A percentile compares a stretch with the other conserved stretches of the same genome.
Evolutionary conservation across 1,284 basidiomycete genomes (phyloP).

Genomic region (Anthracocystis panici-leucophaei): DNA sequence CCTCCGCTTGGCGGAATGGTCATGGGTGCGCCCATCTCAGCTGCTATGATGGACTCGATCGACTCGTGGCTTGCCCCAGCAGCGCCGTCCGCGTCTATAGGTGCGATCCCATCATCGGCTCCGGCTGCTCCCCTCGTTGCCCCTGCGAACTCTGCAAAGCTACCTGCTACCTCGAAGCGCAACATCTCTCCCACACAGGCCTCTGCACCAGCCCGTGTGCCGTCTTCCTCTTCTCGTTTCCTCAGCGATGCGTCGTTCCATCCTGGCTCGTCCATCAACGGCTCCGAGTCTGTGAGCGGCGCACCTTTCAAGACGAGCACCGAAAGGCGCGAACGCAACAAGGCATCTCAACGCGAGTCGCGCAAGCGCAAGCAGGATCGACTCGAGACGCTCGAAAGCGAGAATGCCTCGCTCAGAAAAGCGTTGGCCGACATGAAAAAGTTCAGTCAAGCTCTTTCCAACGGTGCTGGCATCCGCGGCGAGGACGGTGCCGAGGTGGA

Average conservation of each 20-base stretch:
- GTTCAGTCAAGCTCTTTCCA: slow-evolving; percentile 39
- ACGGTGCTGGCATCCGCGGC: slow-evolving; percentile 36
- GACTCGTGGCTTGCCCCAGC: slow-evolving; percentile 43
- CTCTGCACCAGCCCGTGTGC: slow-evolving; percentile 2
- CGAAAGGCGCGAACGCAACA: slow-evolving; percentile 51
- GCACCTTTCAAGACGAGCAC: slow-evolving; percentile 48
- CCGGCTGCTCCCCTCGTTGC: background rate
- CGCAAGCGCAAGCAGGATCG: slow-evolving; percentile 53
- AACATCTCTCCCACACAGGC: slow-evolving; percentile 15
- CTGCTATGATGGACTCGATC: slow-evolving; percentile 34
- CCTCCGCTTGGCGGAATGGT: slow-evolving; percentile 26
- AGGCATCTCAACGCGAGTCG: slow-evolving; percentile 52
- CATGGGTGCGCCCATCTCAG: slow-evolving; percentile 23
- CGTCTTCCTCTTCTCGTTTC: slow-evolving; percentile 13
- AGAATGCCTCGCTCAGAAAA: slow-evolving; percentile 50
- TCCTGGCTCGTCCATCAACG: slow-evolving; percentile 17
- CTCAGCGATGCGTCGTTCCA: slow-evolving; percentile 15
- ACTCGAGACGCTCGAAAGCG: slow-evolving; percentile 46
- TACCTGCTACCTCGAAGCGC: background rate
- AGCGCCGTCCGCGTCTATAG: slow-evolving; percentile 5
- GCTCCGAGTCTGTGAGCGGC: slow-evolving; percentile 4
- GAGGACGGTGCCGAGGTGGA: slow-evolving; percentile 31
- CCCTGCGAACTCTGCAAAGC: slow-evolving; percentile 4
- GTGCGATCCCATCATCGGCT: background rate
- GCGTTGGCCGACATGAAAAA: slow-evolving; percentile 47